A percentile compares a stretch with the other conserved stretches of the same genome.
Conservation (phyloP, 2,329 filamentous ascomycete genomes). For the Lasiodiplodia sp. region DNA sequence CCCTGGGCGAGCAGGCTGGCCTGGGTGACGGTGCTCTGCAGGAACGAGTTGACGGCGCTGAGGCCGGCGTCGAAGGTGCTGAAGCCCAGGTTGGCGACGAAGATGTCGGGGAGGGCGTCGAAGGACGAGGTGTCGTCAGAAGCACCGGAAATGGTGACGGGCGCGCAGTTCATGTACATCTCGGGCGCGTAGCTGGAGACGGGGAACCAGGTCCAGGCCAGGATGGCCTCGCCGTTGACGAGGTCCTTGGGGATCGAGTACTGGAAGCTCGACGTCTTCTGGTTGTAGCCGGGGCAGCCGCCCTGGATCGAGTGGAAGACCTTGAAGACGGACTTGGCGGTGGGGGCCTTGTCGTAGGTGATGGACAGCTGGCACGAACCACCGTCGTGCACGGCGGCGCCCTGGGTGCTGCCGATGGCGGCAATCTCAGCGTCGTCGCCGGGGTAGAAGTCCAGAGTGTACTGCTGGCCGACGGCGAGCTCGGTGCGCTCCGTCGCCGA, state of each 20-base stretch:
- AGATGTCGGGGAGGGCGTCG: conserved; percentile 73
- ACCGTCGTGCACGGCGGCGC: conserved; percentile 83
- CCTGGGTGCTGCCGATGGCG: conserved; percentile 45
- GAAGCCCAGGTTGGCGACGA: conserved; percentile 70
- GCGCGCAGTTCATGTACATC: conserved; percentile 96
- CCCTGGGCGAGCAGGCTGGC: neutral
- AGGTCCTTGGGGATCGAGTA: conserved; percentile 68
- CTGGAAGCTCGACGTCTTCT: conserved; percentile 68
- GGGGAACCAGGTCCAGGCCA: conserved; percentile 96
- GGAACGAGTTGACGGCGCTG: neutral
- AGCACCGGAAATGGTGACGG: conserved; percentile 68
- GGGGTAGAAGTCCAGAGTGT: conserved; percentile 66
- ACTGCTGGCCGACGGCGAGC: conserved; percentile 63
- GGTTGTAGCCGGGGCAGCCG: conserved; percentile 74
- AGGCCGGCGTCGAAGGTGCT: neutral
- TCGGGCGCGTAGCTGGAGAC: conserved; percentile 80
- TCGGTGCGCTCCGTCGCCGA: conserved; percentile 8
- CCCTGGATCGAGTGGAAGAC: conserved; percentile 90
- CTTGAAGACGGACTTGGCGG: conserved; percentile 71
- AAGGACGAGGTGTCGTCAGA: conserved; percentile 62
- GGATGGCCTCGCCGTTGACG: conserved; percentile 72
- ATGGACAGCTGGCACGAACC: conserved; percentile 89
- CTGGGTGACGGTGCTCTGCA: conserved; percentile 12
- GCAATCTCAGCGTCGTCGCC: conserved; percentile 13
- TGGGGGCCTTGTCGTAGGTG: conserved; percentile 67